Evolutionary conservation across 2,329 filamentous ascomycete genomes (phyloP).

Genomic region (Clarireedia homoeocarpa): DNA sequence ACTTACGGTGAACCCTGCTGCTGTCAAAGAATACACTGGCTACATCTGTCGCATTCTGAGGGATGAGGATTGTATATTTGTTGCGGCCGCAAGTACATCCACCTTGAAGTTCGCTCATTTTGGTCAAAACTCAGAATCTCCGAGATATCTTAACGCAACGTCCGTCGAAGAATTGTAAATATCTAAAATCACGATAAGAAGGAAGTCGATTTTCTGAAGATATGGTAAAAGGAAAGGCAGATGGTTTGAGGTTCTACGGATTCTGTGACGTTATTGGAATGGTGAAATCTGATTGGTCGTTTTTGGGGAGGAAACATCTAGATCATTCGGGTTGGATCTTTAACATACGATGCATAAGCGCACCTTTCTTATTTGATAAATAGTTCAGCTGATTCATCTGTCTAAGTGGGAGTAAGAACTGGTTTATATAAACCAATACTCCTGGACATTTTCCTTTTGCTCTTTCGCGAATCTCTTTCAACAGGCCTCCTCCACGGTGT

Average conservation of each 20-base stretch:
- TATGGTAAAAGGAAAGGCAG: not conserved
- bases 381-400: no score
- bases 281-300: slow-evolving; percentile 2
- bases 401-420: no score
- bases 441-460: no score
- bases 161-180: not conserved
- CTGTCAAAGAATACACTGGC: slow-evolving; percentile 60
- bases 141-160: not conserved
- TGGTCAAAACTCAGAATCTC: not conserved
- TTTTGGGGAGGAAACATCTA: slow-evolving; percentile 3
- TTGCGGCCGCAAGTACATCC: slow-evolving; percentile 83
- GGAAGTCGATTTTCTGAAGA: not conserved
- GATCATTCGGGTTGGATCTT: slow-evolving; percentile 4
- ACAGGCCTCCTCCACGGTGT: no score
- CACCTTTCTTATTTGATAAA: no score
- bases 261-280: not conserved
- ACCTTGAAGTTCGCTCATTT: slow-evolving; percentile 36
- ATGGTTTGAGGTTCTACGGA: not conserved
- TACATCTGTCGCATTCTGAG: slow-evolving; percentile 45
- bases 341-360: not conserved
- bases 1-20: slow-evolving; percentile 55
- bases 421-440: no score
- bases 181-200: not conserved
- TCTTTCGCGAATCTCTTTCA: no score
- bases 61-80: slow-evolving; percentile 67